Conservation (phyloP, 1,139 yeast species). For the Blastobotrys proliferans region DNA sequence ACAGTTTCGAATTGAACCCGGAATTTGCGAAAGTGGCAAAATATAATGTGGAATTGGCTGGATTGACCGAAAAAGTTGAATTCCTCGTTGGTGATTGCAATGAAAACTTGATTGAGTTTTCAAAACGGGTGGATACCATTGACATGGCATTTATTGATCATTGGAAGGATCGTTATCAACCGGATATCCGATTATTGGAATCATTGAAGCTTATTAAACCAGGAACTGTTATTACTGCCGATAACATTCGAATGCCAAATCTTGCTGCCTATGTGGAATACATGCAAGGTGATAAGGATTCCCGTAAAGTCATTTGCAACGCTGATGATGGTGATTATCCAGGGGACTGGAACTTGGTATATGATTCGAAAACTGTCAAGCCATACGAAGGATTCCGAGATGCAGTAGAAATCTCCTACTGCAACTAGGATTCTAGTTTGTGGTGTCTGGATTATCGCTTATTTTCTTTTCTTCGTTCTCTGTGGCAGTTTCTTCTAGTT, state of each 20-base stretch:
- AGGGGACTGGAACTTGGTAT: constrained; percentile 2
- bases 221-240: constrained; percentile 20
- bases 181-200: constrained; percentile 12
- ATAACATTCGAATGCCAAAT: constrained; percentile 18
- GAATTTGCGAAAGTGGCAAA: constrained; percentile 22
- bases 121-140: constrained; percentile 16
- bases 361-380: constrained; percentile 2
- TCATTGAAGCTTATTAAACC: constrained; percentile 18
- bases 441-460: no score
- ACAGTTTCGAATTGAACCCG: constrained; percentile 20
- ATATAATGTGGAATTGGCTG: constrained; percentile 19
- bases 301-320: constrained; percentile 1
- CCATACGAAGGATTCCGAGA: neutral
- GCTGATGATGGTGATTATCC: no score
- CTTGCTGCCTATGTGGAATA: constrained; percentile 5
- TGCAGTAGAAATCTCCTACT: constrained; percentile 6
- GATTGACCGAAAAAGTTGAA: constrained; percentile 20
- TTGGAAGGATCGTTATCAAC: constrained; percentile 19
- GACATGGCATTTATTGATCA: constrained; percentile 22
- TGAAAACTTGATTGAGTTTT: constrained; percentile 16
- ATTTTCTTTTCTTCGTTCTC: no score
- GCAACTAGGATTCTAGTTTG: no score
- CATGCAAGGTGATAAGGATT: constrained; percentile 3
- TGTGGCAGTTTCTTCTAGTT: no score
- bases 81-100: constrained; percentile 22